Evolutionary conservation across 2,329 filamentous ascomycete genomes (phyloP), one percentile per base, ranked within the genome.

Genomic region (Arthrobotrys megalospora): DNA sequence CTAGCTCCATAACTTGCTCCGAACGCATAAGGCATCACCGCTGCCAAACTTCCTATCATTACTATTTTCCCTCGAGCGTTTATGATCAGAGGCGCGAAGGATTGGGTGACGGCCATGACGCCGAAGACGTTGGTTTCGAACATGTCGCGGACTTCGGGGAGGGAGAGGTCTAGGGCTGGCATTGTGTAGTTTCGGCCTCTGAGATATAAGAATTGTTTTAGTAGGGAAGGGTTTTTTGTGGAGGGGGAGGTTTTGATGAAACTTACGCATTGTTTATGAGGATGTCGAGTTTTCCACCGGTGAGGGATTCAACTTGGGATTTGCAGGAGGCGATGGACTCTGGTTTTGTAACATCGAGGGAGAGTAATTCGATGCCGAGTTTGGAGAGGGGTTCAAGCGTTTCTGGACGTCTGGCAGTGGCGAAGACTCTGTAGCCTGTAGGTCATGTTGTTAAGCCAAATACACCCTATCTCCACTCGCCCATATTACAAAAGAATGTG

Each of bases 211-310:
- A 28, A 28, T 28, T 5, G 2, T 5, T 28, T 10, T 28, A 21
- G n/a, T n/a, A n/a, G n/a, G n/a, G n/a, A n/a, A n/a, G n/a, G n/a
- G n/a, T n/a, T n/a, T n/a, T n/a, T n/a, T n/a, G n/a, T n/a, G n/a
- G n/a, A n/a, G n/a, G n/a, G n/a, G n/a, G n/a, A n/a, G n/a, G n/a
- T n/a, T n/a, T n/a, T n/a, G n/a, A n/a, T n/a, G n/a, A n/a, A n/a
- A n/a, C n/a, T n/a, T n/a, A 89, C 87, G 88, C 88, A 77, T 90
- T 90, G 83, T 90, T 90, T 60, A 90, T 85, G 16, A 90, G 87
- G 53, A 90, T 86, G 80, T 90, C 88, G 4, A 90, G 86, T 55
- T 84, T 86, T 12, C 88, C 88, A 7, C 85, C 85, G 1, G 87
- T 89, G 55, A 89, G 83, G 11, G 85, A 82, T 10, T 83, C 80